phyloP scores from a whole-genome alignment of 1,284 basidiomycete genomes.

The Ceratobasidium sp. region DNA sequence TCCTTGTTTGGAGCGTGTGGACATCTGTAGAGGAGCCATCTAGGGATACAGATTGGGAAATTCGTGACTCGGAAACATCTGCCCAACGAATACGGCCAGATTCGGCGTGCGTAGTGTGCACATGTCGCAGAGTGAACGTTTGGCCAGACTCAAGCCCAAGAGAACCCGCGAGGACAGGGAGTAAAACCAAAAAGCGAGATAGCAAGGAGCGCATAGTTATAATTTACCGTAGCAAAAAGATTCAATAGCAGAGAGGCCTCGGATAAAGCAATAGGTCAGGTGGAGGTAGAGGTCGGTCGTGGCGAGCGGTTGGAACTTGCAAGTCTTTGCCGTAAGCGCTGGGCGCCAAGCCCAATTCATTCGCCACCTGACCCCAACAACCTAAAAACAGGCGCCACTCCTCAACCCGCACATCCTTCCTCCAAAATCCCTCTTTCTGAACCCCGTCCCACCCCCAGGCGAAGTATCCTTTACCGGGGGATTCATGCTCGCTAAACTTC shows the following conservation, averaged over 20 bases:
- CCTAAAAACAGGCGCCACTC: background rate
- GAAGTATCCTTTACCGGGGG: constrained; percentile 51
- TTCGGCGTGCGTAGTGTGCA: constrained; percentile 22
- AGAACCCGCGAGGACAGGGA: constrained; percentile 51
- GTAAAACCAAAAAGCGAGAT: background rate
- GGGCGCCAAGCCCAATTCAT: too few species aligned
- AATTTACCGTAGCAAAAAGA: too few species aligned
- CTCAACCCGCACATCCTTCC: constrained; percentile 1
- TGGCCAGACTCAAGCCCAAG: background rate
- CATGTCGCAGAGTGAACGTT: constrained; percentile 28
- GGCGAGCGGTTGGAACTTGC: too few species aligned
- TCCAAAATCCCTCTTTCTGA: constrained; percentile 21
- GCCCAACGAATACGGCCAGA: constrained; percentile 37
- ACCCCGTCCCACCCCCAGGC: constrained; percentile 29
- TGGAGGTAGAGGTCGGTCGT: too few species aligned
- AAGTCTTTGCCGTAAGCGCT: too few species aligned
- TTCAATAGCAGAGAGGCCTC: too few species aligned
- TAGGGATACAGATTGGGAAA: constrained; percentile 48
- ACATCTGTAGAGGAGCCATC: constrained; percentile 35
- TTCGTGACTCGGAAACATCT: constrained; percentile 5
- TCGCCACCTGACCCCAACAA: too few species aligned
- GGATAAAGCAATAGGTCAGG: too few species aligned
- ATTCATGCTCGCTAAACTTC: constrained; percentile 55
- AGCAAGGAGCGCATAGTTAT: background rate
- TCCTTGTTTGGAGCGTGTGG: constrained; percentile 55